A percentile compares a stretch with the other conserved stretches of the same genome.
phyloP scores from a whole-genome alignment of 371 early-diverging fungal genomes.

The Rhizopus stolonifer region DNA sequence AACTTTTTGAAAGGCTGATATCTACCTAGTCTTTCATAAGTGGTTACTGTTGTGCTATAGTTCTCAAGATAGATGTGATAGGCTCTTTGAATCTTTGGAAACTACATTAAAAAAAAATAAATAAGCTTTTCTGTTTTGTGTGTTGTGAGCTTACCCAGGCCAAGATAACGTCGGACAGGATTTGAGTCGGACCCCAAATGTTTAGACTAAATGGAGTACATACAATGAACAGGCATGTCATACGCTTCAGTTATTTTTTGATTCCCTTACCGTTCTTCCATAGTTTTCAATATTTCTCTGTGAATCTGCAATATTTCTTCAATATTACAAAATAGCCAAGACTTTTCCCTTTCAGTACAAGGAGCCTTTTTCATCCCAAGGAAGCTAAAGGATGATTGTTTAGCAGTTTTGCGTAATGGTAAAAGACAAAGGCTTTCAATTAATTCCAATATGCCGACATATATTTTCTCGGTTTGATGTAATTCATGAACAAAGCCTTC shows the following conservation, averaged over 20 bases:
- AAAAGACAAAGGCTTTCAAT: constrained; percentile 20
- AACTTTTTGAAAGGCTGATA: constrained; percentile 48
- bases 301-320: constrained; percentile 38
- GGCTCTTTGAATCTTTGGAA: constrained; percentile 20
- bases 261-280: constrained; percentile 41
- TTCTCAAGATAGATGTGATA: constrained; percentile 39
- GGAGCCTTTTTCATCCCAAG: constrained; percentile 40
- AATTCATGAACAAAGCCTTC: constrained; percentile 40
- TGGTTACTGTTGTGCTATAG: constrained; percentile 32
- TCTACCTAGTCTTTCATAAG: constrained; percentile 36
- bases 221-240: background rate
- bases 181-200: constrained; percentile 58
- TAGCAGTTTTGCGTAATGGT: constrained; percentile 35
- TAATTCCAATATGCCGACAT: constrained; percentile 23
- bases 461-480: constrained; percentile 32
- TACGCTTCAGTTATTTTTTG: too few species aligned
- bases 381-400: constrained; percentile 34
- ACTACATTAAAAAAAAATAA: constrained; percentile 14
- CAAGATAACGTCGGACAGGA: constrained; percentile 48
- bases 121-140: background rate
- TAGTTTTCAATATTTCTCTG: constrained; percentile 17
- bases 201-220: constrained; percentile 23
- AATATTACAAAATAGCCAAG: constrained; percentile 42
- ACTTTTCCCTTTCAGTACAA: constrained; percentile 46
- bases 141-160: constrained; percentile 26